Conservation (phyloP, 345 rosid species). For the Gossypium sturtianum region DNA sequence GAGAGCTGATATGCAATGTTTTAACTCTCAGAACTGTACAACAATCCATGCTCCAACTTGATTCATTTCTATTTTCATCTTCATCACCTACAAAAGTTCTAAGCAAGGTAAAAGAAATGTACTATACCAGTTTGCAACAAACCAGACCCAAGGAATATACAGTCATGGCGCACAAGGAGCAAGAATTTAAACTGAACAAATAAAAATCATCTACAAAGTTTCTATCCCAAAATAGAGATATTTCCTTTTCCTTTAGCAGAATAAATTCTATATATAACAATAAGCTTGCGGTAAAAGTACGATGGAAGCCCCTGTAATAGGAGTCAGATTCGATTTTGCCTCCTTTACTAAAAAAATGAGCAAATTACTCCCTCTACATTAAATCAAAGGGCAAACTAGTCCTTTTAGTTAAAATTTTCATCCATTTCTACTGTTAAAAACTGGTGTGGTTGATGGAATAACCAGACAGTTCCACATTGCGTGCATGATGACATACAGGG, state of each 20-base stretch:
- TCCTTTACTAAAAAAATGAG: background rate
- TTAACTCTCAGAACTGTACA: constrained; percentile 68
- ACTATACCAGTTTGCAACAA: background rate
- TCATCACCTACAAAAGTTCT: constrained; percentile 55
- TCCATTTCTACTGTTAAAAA: too few relatives aligned
- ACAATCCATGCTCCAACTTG: constrained; percentile 77
- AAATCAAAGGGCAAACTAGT: too few relatives aligned
- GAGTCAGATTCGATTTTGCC: too few relatives aligned
- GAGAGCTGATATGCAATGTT: constrained; percentile 93
- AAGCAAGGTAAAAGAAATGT: background rate
- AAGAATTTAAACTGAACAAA: background rate
- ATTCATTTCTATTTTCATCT: constrained; percentile 51
- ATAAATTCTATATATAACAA: background rate
- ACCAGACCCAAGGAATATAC: background rate
- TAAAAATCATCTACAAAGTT: background rate
- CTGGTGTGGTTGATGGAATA: too few relatives aligned
- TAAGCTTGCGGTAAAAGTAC: background rate
- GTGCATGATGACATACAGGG: too few relatives aligned
- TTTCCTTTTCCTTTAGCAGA: background rate
- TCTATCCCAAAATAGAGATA: background rate
- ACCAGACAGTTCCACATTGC: too few relatives aligned
- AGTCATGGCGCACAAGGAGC: background rate
- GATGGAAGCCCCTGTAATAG: too few relatives aligned
- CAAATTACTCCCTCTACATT: too few relatives aligned
- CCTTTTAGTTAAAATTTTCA: too few relatives aligned